Evolutionary conservation across 129 eudicot genomes (phyloP).

Genomic region (Escallonia rubra): DNA sequence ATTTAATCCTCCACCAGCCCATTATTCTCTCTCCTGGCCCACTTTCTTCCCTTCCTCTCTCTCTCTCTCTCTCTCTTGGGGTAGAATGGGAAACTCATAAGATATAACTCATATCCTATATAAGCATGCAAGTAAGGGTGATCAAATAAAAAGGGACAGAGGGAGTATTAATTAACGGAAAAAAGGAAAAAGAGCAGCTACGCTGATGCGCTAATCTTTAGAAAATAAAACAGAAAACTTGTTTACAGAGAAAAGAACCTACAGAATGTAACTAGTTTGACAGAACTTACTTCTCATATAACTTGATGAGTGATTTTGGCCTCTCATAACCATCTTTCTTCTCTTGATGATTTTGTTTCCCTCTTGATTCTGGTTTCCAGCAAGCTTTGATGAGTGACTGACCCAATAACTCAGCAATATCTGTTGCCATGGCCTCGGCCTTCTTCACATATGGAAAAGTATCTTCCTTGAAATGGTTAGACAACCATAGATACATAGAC

Average conservation of each 20-base stretch:
- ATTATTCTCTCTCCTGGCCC: no score
- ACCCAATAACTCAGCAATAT: constrained; percentile 74
- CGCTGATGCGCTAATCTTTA: no score
- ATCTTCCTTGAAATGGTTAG: constrained; percentile 86
- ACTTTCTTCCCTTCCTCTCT: no score
- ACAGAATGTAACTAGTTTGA: not conserved
- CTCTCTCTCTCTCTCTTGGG: no score
- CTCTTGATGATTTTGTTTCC: constrained; percentile 40
- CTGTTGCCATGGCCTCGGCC: constrained; percentile 87
- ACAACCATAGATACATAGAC: constrained; percentile 92
- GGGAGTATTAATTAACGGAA: no score
- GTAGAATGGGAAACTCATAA: no score
- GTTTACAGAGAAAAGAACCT: not conserved
- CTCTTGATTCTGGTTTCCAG: constrained; percentile 91
- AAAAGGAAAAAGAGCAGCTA: not conserved
- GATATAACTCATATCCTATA: no score
- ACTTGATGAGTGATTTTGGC: constrained; percentile 59
- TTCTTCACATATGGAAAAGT: constrained; percentile 68
- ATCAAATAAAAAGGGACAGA: no score
- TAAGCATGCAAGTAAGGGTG: no score
- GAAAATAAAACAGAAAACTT: no score
- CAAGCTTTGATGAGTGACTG: constrained; percentile 50
- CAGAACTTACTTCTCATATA: constrained; percentile 47
- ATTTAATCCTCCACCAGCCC: no score
- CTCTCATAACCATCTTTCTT: constrained; percentile 62